Evolutionary conservation across 805 yeast genomes (phyloP), one percentile per base, ranked within the genome.

Genomic region (Saccharomycodes ludwigii): DNA sequence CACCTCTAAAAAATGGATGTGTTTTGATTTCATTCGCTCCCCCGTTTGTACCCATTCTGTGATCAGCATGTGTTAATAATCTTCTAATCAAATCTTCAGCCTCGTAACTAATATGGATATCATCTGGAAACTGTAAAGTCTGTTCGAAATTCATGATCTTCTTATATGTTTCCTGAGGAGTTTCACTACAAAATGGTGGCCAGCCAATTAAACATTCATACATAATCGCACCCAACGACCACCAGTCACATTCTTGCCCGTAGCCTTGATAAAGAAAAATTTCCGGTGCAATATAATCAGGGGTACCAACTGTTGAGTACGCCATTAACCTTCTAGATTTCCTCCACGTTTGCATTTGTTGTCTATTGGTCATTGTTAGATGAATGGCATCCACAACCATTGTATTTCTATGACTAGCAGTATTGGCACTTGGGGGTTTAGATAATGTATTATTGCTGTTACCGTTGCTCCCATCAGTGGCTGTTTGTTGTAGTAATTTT

Each of bases 201-300:
- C 95, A 85, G 20, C 96, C 96, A 38, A 85, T 81, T 39, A 85
- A 61, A 61, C 96, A 85, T 65, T 85, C 96, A 56, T 79, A 85
- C 96, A 85, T 86, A 50, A 85, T 85, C 1, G 95, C 94, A 19
- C 96, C 96, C 27, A 85, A 59, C 6, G 94, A 80, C 96, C 96
- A 85, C 96, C 96, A 85, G 56, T 85, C 96, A 59, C 96, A 85
- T 51, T 85, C 95, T 58, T 84, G 94, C 9, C 95, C 94, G 56
- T 85, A 85, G 4, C 96, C 96, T 59, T 85, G 91, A 46, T 84
- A 84, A 29, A 83, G 65, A 47, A 85, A 85, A 38, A 85, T 86
- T 52, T 85, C 96, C 0, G 96, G 96, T 1, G 95, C 95, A 55
- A 85, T 85, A 52, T 85, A 85, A 54, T 85, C 95, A 0, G 96